A percentile compares a stretch with the other conserved stretches of the same genome.
Evolutionary conservation across 2,329 filamentous ascomycete species (phyloP).

Genomic region (Drechslera avenae): DNA sequence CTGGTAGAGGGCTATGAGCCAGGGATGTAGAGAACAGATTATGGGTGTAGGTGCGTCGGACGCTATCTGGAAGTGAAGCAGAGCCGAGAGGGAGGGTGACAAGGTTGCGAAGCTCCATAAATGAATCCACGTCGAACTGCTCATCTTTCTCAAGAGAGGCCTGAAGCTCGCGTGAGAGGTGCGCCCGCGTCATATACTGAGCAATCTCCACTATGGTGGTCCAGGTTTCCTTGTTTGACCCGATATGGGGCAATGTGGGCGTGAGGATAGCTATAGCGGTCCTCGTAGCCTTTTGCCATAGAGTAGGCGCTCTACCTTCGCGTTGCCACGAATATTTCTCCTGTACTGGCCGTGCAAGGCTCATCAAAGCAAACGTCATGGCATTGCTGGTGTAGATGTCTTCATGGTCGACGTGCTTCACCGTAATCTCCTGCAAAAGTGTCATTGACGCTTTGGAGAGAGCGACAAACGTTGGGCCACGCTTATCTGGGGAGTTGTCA

Average conservation of each 20-base stretch:
- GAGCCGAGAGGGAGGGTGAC: slow-evolving; percentile 76
- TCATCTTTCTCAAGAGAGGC: slow-evolving; percentile 64
- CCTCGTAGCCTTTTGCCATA: slow-evolving; percentile 82
- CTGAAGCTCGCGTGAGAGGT: slow-evolving; percentile 46
- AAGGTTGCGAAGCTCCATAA: slow-evolving; percentile 70
- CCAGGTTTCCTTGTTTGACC: slow-evolving; percentile 64
- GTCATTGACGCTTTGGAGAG: slow-evolving; percentile 82
- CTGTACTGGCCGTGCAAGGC: slow-evolving; percentile 71
- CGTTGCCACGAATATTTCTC: slow-evolving; percentile 81
- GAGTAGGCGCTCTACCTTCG: slow-evolving; percentile 69
- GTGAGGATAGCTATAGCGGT: slow-evolving; percentile 71
- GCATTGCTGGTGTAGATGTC: slow-evolving; percentile 74
- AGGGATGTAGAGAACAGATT: slow-evolving; percentile 82
- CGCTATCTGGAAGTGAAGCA: slow-evolving; percentile 66
- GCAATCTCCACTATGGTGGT: slow-evolving; percentile 50
- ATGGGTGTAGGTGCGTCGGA: slow-evolving; percentile 71
- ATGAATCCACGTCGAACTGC: slow-evolving; percentile 78
- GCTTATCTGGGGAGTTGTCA: slow-evolving; percentile 26
- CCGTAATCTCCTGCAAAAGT: slow-evolving; percentile 66
- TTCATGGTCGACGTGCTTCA: slow-evolving; percentile 64
- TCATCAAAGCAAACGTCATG: slow-evolving; percentile 67
- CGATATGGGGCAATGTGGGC: slow-evolving; percentile 62
- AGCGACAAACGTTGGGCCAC: slow-evolving; percentile 81
- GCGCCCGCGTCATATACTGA: slow-evolving; percentile 47
- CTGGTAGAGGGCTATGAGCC: slow-evolving; percentile 71